These are phyloP conservation scores for Aquilaria sinensis DNA, from an alignment of 345 rosid genomes.

Conservation along the genomic window DNA sequence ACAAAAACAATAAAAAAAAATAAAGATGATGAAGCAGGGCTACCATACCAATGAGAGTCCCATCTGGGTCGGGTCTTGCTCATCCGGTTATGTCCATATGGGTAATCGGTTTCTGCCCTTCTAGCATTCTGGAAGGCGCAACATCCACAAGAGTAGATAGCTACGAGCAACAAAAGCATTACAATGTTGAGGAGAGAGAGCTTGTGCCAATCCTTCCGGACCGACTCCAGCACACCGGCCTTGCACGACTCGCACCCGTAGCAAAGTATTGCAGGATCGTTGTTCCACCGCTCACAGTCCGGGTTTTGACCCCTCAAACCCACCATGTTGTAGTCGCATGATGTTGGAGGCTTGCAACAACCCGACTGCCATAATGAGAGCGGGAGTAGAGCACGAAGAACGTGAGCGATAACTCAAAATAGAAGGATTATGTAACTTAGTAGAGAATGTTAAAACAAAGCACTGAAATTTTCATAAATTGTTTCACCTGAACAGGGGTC, in stretches of 20 bases:
- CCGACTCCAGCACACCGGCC: slow-evolving; percentile 80
- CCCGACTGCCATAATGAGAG: slow-evolving; percentile 48
- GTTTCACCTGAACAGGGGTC: slow-evolving; percentile 72
- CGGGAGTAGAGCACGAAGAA: too few relatives aligned
- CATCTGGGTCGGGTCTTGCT: slow-evolving; percentile 65
- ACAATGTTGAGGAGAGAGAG: slow-evolving; percentile 64
- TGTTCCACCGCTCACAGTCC: slow-evolving; percentile 86
- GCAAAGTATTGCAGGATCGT: slow-evolving; percentile 46
- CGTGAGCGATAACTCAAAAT: too few relatives aligned
- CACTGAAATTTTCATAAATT: too few relatives aligned
- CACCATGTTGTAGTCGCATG: slow-evolving; percentile 63
- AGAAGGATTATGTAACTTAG: too few relatives aligned
- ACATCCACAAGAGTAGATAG: slow-evolving; percentile 63
- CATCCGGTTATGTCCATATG: slow-evolving; percentile 61
- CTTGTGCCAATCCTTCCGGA: slow-evolving; percentile 80
- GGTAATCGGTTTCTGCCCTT: slow-evolving; percentile 55
- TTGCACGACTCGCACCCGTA: slow-evolving; percentile 96
- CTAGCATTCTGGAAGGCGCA: slow-evolving; percentile 76
- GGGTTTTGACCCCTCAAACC: slow-evolving; percentile 50
- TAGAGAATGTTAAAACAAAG: too few relatives aligned
- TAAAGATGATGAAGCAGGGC: not conserved
- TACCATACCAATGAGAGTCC: slow-evolving; percentile 64
- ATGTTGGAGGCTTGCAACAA: slow-evolving; percentile 93
- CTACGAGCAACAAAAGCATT: slow-evolving; percentile 60
- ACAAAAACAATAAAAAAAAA: too few relatives aligned